These are phyloP conservation scores for Arabidopsis arenosa DNA, from an alignment of 345 rosid species.

Conservation along the genomic window DNA sequence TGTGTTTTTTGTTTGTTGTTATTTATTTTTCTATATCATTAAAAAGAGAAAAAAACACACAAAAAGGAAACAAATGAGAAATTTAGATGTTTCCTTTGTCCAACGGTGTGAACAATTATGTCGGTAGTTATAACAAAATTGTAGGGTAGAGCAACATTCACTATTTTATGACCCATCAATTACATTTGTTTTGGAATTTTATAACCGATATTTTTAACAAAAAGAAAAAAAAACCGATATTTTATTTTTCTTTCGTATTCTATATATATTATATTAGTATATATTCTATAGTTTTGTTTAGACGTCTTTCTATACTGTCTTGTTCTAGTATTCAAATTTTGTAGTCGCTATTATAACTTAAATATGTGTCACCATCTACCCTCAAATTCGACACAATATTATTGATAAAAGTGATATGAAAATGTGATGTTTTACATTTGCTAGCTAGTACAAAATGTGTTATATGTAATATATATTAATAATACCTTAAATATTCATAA, in stretches of 20 bases:
- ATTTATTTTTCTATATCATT: background rate
- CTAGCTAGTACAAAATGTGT: too few species aligned
- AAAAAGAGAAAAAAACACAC: background rate
- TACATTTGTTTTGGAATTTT: constrained; percentile 4
- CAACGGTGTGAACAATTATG: constrained; percentile 40
- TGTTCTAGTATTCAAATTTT: background rate
- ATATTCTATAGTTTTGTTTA: background rate
- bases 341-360: background rate
- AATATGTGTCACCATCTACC: too few species aligned
- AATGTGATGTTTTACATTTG: too few species aligned
- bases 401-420: too few species aligned
- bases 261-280: background rate
- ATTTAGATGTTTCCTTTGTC: constrained; percentile 32
- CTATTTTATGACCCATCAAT: constrained; percentile 31
- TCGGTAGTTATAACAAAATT: constrained; percentile 41
- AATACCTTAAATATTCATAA: too few species aligned
- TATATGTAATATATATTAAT: too few species aligned
- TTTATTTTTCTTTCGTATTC: background rate
- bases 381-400: too few species aligned
- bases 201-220: background rate
- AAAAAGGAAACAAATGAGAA: constrained; percentile 21
- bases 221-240: too few species aligned
- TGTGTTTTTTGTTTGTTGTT: background rate
- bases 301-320: background rate
- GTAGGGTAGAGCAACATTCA: constrained; percentile 42